Evolutionary conservation across 2,329 filamentous ascomycete species (phyloP).

Genomic region (Bretziella fagacearum): DNA sequence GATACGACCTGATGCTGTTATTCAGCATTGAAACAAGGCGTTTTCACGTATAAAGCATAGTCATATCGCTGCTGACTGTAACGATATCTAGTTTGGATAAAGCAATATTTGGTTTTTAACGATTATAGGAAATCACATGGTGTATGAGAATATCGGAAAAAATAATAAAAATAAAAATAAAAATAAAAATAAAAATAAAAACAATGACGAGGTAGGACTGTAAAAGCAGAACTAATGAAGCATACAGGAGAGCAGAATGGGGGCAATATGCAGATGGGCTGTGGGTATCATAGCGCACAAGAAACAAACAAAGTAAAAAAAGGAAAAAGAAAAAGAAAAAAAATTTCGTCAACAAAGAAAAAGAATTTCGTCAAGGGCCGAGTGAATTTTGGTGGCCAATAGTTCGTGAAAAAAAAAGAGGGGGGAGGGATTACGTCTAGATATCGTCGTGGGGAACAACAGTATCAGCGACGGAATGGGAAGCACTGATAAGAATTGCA

Average conservation of each 20-base stretch:
- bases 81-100: too few relatives aligned
- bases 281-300: conserved; percentile 1
- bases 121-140: background rate
- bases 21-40: too few relatives aligned
- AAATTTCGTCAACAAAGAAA: too few relatives aligned
- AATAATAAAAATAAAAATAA: background rate
- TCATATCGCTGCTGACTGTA: too few relatives aligned
- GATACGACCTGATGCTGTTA: too few relatives aligned
- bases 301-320: background rate
- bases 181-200: background rate
- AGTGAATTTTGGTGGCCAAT: too few relatives aligned
- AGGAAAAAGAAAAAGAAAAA: background rate
- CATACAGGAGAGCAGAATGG: conserved; percentile 1
- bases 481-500: background rate
- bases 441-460: background rate
- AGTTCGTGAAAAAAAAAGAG: background rate
- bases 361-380: too few relatives aligned
- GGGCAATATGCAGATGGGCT: background rate
- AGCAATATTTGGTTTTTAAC: background rate
- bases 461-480: background rate
- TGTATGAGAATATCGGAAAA: background rate
- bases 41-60: too few relatives aligned
- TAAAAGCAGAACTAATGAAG: background rate
- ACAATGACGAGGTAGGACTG: background rate
- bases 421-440: background rate